Evolutionary conservation across 2,329 filamentous ascomycete species (phyloP).

Genomic region (Pleomassaria siparia): DNA sequence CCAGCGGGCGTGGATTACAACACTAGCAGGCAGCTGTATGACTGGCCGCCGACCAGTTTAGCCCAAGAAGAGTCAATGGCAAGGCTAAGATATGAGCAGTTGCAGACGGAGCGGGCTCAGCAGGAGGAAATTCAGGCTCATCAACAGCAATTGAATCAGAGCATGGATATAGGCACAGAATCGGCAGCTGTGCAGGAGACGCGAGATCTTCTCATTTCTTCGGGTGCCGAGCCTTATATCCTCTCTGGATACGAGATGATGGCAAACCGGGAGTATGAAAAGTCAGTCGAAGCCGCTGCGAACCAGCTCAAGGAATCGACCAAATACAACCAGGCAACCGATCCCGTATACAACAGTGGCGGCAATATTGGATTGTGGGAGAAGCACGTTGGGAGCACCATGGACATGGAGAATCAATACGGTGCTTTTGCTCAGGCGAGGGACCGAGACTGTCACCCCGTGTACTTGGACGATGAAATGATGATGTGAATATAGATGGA

Average conservation of each 20-base stretch:
- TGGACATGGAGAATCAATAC: constrained; percentile 68
- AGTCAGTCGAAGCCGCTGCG: constrained; percentile 42
- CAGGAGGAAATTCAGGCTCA: constrained; percentile 31
- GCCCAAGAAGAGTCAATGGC: constrained; percentile 59
- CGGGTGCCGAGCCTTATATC: constrained; percentile 79
- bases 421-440: constrained; percentile 60
- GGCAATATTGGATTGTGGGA: constrained; percentile 48
- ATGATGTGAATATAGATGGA: constrained; percentile 33
- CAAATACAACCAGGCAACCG: constrained; percentile 60
- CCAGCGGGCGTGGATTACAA: constrained; percentile 49
- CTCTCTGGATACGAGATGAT: constrained; percentile 74
- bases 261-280: constrained; percentile 64
- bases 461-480: constrained; percentile 43
- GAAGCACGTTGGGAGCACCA: constrained; percentile 47
- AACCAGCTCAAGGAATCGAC: constrained; percentile 32
- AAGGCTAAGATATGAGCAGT: constrained; percentile 61
- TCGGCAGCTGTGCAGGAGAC: constrained; percentile 15
- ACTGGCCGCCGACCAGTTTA: constrained; percentile 59
- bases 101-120: constrained; percentile 30
- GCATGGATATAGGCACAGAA: constrained; percentile 20
- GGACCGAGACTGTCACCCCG: constrained; percentile 49
- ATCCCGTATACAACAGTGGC: constrained; percentile 65
- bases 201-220: constrained; percentile 18
- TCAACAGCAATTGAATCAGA: constrained; percentile 31
- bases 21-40: constrained; percentile 42